phyloP scores from a whole-genome alignment of 2,329 filamentous ascomycete species.

The Hypomyces rosellus region DNA sequence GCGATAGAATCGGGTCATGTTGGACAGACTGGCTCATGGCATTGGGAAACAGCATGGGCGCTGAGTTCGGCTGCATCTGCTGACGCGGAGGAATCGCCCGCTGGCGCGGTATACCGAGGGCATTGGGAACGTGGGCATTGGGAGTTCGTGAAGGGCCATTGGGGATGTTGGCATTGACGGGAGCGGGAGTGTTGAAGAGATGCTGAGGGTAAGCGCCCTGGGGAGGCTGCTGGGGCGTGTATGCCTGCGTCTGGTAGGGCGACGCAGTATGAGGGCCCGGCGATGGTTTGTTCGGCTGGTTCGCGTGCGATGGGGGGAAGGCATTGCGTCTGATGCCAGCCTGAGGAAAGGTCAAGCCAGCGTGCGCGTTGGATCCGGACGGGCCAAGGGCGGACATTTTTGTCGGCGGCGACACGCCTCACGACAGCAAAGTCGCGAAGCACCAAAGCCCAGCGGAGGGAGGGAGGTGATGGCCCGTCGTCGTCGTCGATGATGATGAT shows the following conservation, averaged over 20 bases:
- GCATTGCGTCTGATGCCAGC: slow-evolving; percentile 41
- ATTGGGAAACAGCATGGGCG: slow-evolving; percentile 32
- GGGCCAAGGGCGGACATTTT: slow-evolving; percentile 45
- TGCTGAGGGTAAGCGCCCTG: slow-evolving; percentile 45
- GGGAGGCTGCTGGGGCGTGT: slow-evolving; percentile 45
- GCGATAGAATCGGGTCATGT: slow-evolving; percentile 38
- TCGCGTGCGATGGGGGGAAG: slow-evolving; percentile 42
- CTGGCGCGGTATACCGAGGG: slow-evolving; percentile 39
- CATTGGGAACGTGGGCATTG: slow-evolving; percentile 41
- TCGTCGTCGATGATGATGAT: slow-evolving; percentile 9
- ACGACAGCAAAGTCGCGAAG: neutral
- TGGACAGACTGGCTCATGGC: slow-evolving; percentile 37
- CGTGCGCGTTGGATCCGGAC: slow-evolving; percentile 45
- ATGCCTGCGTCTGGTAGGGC: slow-evolving; percentile 49
- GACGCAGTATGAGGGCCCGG: slow-evolving; percentile 49
- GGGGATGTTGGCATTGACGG: slow-evolving; percentile 42
- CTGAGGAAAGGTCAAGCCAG: slow-evolving; percentile 48
- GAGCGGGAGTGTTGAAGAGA: slow-evolving; percentile 43
- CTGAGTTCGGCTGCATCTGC: slow-evolving; percentile 36
- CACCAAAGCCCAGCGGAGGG: neutral
- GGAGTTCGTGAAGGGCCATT: slow-evolving; percentile 41
- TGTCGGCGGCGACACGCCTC: slow-evolving; percentile 7
- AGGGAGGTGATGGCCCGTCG: slow-evolving; percentile 1
- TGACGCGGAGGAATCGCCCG: slow-evolving; percentile 39
- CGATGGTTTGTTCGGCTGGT: slow-evolving; percentile 49